Conservation (phyloP, 2,329 filamentous ascomycete species). For the Venturia aucupariae region DNA sequence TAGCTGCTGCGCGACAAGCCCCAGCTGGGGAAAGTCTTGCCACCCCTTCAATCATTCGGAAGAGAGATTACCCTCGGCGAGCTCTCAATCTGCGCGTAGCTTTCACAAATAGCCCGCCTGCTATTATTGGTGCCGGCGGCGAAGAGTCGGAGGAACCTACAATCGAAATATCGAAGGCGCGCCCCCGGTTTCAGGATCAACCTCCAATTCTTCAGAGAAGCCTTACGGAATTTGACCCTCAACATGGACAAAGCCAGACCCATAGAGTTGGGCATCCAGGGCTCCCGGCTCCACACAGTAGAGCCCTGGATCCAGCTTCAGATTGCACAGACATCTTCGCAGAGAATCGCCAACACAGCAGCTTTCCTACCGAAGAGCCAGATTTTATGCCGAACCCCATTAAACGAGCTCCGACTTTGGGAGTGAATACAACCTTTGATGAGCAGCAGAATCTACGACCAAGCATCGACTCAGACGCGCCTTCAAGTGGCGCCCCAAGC, state of each 20-base stretch:
- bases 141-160: constrained; percentile 71
- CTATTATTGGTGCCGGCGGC: constrained; percentile 83
- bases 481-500: constrained; percentile 5
- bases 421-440: constrained; percentile 37
- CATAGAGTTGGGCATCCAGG: neutral
- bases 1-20: constrained; percentile 36
- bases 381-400: constrained; percentile 47
- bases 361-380: constrained; percentile 20
- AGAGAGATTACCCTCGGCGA: constrained; percentile 13
- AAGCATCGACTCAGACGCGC: constrained; percentile 14
- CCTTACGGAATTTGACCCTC: constrained; percentile 18
- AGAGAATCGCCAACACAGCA: neutral
- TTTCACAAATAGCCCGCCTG: constrained; percentile 64
- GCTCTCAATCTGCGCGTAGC: constrained; percentile 50
- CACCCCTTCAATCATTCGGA: constrained; percentile 9
- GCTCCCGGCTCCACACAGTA: neutral
- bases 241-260: constrained; percentile 26
- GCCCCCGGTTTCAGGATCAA: constrained; percentile 17
- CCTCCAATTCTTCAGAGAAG: constrained; percentile 14
- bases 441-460: constrained; percentile 30
- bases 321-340: constrained; percentile 13
- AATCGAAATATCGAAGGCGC: constrained; percentile 54
- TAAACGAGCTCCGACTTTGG: constrained; percentile 39
- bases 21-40: constrained; percentile 28
- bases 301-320: neutral